A percentile compares a stretch with the other conserved stretches of the same genome.
phyloP scores from a whole-genome alignment of 306 rosid species.

The Pachyrhizus erosus region DNA sequence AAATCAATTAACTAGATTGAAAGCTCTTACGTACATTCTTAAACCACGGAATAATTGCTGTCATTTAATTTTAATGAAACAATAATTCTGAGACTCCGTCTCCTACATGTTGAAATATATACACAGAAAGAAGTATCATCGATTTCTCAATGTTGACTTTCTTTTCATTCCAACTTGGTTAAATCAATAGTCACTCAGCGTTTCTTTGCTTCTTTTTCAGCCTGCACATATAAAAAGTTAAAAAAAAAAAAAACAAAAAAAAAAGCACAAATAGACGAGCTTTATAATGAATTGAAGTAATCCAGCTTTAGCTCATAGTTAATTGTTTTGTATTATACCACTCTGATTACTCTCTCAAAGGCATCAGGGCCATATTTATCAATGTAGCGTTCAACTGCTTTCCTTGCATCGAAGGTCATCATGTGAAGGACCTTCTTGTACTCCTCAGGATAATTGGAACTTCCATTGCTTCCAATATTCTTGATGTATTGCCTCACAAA shows the following conservation, averaged over 20 bases:
- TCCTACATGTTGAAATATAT: background rate
- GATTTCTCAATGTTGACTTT: constrained; percentile 10
- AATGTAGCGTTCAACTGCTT: constrained; percentile 74
- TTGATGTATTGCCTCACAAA: constrained; percentile 73
- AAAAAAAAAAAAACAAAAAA: background rate
- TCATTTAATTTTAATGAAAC: background rate
- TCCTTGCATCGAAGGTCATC: constrained; percentile 87
- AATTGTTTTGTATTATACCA: constrained; percentile 43
- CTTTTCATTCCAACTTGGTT: background rate
- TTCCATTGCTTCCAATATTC: constrained; percentile 48
- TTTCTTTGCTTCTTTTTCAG: constrained; percentile 86
- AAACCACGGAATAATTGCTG: background rate
- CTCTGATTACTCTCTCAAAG: constrained; percentile 76
- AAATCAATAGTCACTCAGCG: constrained; percentile 43
- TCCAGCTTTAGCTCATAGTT: background rate
- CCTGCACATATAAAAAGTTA: constrained; percentile 65
- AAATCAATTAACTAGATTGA: too few relatives aligned
- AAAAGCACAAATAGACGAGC: background rate
- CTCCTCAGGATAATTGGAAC: constrained; percentile 55
- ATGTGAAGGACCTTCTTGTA: constrained; percentile 76
- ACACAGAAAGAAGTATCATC: background rate
- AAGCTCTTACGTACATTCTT: background rate
- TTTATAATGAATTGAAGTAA: background rate
- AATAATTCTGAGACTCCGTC: background rate
- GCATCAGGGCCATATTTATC: constrained; percentile 72